Evolutionary conservation across 352 stramenopile species (phyloP).

Genomic region (Globisporangium radiosum): DNA sequence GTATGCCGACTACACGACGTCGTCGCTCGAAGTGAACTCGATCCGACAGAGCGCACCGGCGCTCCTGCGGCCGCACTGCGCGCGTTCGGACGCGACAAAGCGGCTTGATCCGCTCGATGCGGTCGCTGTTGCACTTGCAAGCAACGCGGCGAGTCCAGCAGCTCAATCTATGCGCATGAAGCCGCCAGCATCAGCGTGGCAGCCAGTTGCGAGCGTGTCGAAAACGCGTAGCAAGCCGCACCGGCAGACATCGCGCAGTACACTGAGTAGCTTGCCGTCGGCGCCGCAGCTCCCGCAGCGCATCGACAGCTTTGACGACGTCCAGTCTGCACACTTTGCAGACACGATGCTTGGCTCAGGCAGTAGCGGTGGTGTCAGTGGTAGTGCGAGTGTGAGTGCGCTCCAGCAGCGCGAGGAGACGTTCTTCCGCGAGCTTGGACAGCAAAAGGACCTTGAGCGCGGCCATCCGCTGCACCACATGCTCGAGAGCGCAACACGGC

Average conservation of each 20-base stretch:
- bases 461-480: conserved; percentile 68
- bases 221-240: background rate
- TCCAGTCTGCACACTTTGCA: conserved; percentile 21
- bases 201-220: conserved; percentile 28
- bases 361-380: background rate
- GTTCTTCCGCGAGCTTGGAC: conserved; percentile 68
- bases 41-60: conserved; percentile 53
- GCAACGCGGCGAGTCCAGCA: conserved; percentile 1
- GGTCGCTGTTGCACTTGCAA: conserved; percentile 10
- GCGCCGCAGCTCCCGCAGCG: conserved; percentile 50
- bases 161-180: conserved; percentile 16
- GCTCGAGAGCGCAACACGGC: conserved; percentile 44
- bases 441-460: conserved; percentile 39
- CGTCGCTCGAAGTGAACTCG: conserved; percentile 65
- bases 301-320: conserved; percentile 46
- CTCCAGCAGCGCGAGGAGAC: conserved; percentile 40
- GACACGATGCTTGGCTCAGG: background rate
- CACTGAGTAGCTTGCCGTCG: conserved; percentile 27
- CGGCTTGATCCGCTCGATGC: conserved; percentile 36
- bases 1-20: conserved; percentile 86
- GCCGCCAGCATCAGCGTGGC: conserved; percentile 47
- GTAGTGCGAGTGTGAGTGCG: background rate
- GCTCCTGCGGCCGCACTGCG: conserved; percentile 51
- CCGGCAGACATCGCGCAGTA: conserved; percentile 14
- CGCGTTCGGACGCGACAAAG: conserved; percentile 40